Conservation (phyloP, 257 asterid genomes). For the Lantana camara region DNA sequence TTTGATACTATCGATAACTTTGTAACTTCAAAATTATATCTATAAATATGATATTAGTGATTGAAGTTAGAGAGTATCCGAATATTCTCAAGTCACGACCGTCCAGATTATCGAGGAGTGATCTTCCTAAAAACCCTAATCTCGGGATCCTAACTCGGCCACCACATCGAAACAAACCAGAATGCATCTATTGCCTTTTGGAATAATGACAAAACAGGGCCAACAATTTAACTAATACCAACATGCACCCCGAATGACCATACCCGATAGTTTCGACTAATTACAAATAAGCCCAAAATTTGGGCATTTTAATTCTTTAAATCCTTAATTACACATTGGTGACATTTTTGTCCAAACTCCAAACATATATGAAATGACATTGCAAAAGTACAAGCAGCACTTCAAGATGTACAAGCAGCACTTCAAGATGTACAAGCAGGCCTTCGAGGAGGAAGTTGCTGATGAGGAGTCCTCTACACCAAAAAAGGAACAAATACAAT, state of each 20-base stretch:
- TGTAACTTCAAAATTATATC: no score
- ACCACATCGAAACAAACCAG: background rate
- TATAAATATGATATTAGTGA: no score
- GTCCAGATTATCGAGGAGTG: no score
- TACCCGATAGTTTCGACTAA: background rate
- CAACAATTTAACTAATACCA: background rate
- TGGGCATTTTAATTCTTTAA: background rate
- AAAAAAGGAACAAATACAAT: background rate
- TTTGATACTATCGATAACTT: no score
- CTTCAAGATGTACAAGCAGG: conserved; percentile 51
- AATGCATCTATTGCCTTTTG: background rate
- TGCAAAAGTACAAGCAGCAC: no score
- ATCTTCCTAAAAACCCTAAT: no score
- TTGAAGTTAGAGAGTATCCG: no score
- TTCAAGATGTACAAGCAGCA: background rate
- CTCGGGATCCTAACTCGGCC: no score
- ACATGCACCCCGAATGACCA: background rate
- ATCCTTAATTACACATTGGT: background rate
- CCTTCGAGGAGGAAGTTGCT: conserved; percentile 67
- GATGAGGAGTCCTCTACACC: conserved; percentile 67
- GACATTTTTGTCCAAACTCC: background rate
- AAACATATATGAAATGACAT: background rate
- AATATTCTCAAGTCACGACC: no score
- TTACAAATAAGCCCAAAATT: background rate
- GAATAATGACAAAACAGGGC: conserved; percentile 17